Base-by-base conservation (phyloP, 768 basidiomycete genomes). In the Tulasnella sp. region DNA sequence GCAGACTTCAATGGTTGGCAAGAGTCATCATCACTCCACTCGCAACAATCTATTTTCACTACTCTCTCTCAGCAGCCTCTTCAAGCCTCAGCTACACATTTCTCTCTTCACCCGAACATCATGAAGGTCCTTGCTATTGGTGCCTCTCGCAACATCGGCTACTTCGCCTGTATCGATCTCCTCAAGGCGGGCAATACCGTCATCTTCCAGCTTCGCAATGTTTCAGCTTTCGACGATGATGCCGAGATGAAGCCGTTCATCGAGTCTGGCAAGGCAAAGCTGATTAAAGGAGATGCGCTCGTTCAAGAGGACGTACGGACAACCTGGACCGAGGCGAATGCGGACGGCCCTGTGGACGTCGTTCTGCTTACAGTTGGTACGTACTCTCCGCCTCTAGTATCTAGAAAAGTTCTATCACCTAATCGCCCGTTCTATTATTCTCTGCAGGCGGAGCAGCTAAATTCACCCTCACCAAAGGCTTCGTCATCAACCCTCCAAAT, bases 401-500 rank as follows among this genome's bases (percentile, higher is more conserved):
- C 62, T 68, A 18, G 31, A 52, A 24, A 52, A 52, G 52, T n/a
- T 36, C n/a, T 12, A 19, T 16, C 16, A 5, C 27, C 21, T 36
- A 68, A 34, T 34, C 34, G 3, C 27, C 62, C 34, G 14, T 68
- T 31, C 18, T 14, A 12, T 14, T 34, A 27, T 68, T 16, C 52
- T 52, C n/a, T 7, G 36, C 19, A 74, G 73, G 73, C 39, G 73
- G 73, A 34, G 38, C 73, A n/a, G 31, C 44, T 7, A 40, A 74
- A 74, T 76, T 76, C 52, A 48, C 75, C 71, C 80, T 89, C 9
- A 82, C 85, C 5, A 88, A 89, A 82, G 92, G 92, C 39, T 79
- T 88, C 80, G 81, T 88, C 21, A 83, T 90, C 56, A 83, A 84
- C 7, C 90, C 91, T 0, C 84, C 86, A 7, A 88, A 92, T 84